phyloP scores from a whole-genome alignment of 169 alveolate genomes.

The Sarcocystis neurona region DNA sequence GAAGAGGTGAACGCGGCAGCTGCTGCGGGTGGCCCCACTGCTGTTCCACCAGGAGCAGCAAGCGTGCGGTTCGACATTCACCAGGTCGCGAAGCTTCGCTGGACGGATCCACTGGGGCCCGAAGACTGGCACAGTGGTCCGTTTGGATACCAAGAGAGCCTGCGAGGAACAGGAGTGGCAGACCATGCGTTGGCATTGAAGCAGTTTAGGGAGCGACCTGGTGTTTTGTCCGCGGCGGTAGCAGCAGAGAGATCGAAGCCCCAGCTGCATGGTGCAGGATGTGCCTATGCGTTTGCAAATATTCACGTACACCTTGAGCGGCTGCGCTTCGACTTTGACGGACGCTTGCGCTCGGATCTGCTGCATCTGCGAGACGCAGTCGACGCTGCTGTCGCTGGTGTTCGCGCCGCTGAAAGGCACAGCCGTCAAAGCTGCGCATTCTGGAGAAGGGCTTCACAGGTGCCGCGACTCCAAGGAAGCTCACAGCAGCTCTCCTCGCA shows the following conservation, averaged over 20 bases:
- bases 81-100: slow-evolving; percentile 63
- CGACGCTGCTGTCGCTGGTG: neutral
- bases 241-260: neutral
- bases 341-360: slow-evolving; percentile 55
- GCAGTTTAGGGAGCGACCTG: neutral
- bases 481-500: too few relatives aligned
- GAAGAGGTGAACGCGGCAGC: too few relatives aligned
- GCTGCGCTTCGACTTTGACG: slow-evolving; percentile 65
- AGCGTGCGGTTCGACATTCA: slow-evolving; percentile 1
- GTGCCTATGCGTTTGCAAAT: too few relatives aligned
- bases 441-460: neutral
- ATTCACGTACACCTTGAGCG: slow-evolving; percentile 44
- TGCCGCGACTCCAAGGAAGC: too few relatives aligned
- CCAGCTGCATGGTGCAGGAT: too few relatives aligned
- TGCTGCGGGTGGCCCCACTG: too few relatives aligned
- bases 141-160: neutral
- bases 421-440: too few relatives aligned
- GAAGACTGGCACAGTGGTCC: slow-evolving; percentile 38
- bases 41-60: neutral
- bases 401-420: too few relatives aligned
- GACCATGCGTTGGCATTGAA: neutral
- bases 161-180: neutral
- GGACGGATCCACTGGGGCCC: slow-evolving; percentile 68
- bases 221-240: neutral
- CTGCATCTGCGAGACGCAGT: neutral